A percentile compares a stretch with the other conserved stretches of the same genome.
Evolutionary conservation across 192 early-diverging fungal species (phyloP).

Genomic region (Coemansia aciculifera): DNA sequence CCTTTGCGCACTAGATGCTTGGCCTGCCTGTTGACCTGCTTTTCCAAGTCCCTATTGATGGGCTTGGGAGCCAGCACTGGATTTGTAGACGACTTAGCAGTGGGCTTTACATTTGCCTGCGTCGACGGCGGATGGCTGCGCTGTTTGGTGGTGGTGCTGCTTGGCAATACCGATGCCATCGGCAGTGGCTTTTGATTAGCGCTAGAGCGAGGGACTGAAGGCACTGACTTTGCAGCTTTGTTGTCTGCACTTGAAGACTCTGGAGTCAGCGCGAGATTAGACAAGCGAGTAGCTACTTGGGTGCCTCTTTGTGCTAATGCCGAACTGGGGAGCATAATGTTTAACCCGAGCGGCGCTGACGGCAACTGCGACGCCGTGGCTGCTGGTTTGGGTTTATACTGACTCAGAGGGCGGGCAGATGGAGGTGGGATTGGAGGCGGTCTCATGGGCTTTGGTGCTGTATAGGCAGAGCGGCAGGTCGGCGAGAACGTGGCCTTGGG

Average conservation of each 20-base stretch:
- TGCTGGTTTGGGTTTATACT: not conserved
- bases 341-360: not conserved
- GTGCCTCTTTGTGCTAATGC: not conserved
- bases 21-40: not conserved
- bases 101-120: not conserved
- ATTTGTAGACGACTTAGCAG: not conserved
- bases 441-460: not conserved
- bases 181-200: not conserved
- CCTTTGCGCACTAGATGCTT: not conserved
- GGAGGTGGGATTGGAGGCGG: slow-evolving; percentile 19
- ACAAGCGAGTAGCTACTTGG: not conserved
- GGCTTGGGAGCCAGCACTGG: not conserved
- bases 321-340: slow-evolving; percentile 10
- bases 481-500: not conserved
- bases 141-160: not conserved
- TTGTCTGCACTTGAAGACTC: not conserved
- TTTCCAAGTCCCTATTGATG: not conserved
- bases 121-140: not conserved
- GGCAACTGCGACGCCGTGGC: not conserved
- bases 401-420: not conserved
- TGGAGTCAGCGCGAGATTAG: slow-evolving; percentile 6
- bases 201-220: not conserved
- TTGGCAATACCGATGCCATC: not conserved
- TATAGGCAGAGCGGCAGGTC: not conserved
- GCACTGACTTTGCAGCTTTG: not conserved